Conservation (phyloP, 306 rosid genomes). For the Psophocarpus tetragonolobus region DNA sequence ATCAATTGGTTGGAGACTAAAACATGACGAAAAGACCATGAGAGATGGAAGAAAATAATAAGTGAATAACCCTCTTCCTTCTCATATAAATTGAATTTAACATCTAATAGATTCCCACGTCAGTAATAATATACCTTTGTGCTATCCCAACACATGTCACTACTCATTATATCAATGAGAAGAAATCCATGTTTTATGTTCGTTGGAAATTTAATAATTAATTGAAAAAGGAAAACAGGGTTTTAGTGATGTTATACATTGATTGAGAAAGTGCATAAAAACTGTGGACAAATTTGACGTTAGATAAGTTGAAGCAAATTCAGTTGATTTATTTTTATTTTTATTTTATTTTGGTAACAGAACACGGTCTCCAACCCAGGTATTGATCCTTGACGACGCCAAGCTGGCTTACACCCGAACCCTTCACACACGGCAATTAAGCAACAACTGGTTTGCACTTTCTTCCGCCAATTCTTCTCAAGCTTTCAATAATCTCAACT, state of each 20-base stretch:
- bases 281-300: constrained; percentile 8
- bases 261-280: neutral
- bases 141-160: neutral
- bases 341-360: neutral
- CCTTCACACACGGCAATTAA: constrained; percentile 38
- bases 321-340: neutral
- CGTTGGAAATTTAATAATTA: constrained; percentile 8
- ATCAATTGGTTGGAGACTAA: neutral
- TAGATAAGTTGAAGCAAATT: neutral
- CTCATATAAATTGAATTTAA: neutral
- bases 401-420: constrained; percentile 43
- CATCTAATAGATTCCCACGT: constrained; percentile 1
- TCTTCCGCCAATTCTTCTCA: neutral
- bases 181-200: neutral
- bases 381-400: neutral
- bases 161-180: neutral
- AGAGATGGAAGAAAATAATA: neutral
- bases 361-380: constrained; percentile 42
- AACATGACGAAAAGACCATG: neutral
- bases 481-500: neutral
- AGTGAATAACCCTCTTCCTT: neutral
- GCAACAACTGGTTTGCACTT: constrained; percentile 51
- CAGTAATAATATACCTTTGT: neutral
- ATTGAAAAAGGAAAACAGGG: neutral
- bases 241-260: constrained; percentile 5